These are phyloP conservation scores for Juncus inflexus DNA, from an alignment of 176 grass and related monocot species.

Conservation along the genomic window DNA sequence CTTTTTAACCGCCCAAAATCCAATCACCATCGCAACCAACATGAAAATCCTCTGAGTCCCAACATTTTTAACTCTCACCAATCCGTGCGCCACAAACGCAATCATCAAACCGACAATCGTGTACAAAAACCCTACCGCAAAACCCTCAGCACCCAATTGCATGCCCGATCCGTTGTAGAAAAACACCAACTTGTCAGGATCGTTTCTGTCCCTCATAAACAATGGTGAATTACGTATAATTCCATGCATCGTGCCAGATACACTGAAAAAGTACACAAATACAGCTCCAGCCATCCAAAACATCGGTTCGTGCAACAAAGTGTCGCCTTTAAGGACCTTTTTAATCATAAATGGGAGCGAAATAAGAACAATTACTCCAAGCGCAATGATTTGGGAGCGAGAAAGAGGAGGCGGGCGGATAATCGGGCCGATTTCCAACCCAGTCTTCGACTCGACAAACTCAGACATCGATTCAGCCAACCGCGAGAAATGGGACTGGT, in stretches of 20 bases:
- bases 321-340: constrained; percentile 66
- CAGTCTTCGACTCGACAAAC: constrained; percentile 67
- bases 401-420: constrained; percentile 70
- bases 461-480: constrained; percentile 93
- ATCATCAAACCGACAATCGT: constrained; percentile 76
- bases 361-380: constrained; percentile 45
- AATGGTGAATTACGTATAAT: constrained; percentile 84
- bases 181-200: constrained; percentile 83
- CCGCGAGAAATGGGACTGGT: constrained; percentile 68
- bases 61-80: constrained; percentile 49
- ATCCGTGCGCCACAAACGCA: constrained; percentile 60
- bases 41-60: constrained; percentile 58
- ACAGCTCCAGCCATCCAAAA: constrained; percentile 74
- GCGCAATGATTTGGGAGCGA: constrained; percentile 52
- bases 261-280: constrained; percentile 90
- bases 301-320: constrained; percentile 61
- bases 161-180: constrained; percentile 93
- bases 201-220: constrained; percentile 54
- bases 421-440: constrained; percentile 75
- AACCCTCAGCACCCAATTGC: constrained; percentile 84
- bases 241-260: constrained; percentile 87
- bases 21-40: constrained; percentile 54
- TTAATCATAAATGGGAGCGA: constrained; percentile 63
- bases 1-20: constrained; percentile 81
- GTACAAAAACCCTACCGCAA: constrained; percentile 78